Conservation (phyloP, 208 protist genomes). For the Leishmania arabica region DNA sequence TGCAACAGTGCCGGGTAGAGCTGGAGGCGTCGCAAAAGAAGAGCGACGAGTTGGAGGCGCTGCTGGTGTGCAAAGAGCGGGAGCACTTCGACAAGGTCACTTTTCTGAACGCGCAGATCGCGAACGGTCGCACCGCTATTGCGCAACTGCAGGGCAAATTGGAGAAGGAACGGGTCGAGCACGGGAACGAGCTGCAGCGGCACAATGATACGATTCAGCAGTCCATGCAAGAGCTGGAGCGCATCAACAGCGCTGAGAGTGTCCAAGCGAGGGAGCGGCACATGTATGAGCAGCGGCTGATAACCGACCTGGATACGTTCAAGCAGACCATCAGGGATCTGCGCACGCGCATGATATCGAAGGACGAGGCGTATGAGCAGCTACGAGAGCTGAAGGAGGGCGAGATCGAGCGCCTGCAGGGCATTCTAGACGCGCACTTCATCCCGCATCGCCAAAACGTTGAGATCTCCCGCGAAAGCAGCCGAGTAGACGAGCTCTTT, state of each 20-base stretch:
- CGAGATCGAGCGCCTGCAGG: slow-evolving; percentile 62
- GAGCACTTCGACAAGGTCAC: slow-evolving; percentile 89
- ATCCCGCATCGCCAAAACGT: slow-evolving; percentile 73
- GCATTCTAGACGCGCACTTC: slow-evolving; percentile 78
- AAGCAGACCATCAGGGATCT: slow-evolving; percentile 33
- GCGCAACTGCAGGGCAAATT: slow-evolving; percentile 72
- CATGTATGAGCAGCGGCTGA: slow-evolving; percentile 41
- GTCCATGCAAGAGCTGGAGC: slow-evolving; percentile 40
- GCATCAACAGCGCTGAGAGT: slow-evolving; percentile 18
- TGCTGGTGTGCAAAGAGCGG: slow-evolving; percentile 65
- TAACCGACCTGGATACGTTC: slow-evolving; percentile 52
- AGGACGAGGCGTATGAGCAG: slow-evolving; percentile 34
- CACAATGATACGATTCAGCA: slow-evolving; percentile 33
- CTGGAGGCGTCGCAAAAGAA: slow-evolving; percentile 65
- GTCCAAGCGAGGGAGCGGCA: slow-evolving; percentile 17
- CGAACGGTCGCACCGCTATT: slow-evolving; percentile 74
- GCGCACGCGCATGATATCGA: slow-evolving; percentile 26
- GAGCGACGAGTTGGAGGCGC: slow-evolving; percentile 60
- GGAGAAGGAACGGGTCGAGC: slow-evolving; percentile 40
- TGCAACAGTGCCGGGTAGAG: slow-evolving; percentile 51
- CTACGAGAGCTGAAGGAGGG: slow-evolving; percentile 40
- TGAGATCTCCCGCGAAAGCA: slow-evolving; percentile 31
- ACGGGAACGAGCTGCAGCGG: slow-evolving; percentile 42
- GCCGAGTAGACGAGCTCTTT: slow-evolving; percentile 35
- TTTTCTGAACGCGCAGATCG: slow-evolving; percentile 87